Evolutionary conservation across 768 basidiomycete species (phyloP).

Genomic region (Leccinum pellstonianum): DNA sequence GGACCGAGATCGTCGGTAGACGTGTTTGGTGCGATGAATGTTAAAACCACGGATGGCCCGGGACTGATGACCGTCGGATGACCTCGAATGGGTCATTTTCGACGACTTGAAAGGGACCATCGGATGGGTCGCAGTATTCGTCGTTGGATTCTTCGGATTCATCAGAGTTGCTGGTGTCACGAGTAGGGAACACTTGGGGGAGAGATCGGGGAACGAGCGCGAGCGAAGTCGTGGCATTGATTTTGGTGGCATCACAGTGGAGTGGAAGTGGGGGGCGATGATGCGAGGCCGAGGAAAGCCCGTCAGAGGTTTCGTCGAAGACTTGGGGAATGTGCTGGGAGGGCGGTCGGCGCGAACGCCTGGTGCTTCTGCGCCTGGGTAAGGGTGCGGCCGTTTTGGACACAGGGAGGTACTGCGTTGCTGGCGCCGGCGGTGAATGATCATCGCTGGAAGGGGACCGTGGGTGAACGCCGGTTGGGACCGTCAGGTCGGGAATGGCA

Average conservation of each 20-base stretch:
- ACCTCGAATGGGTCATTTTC: not conserved
- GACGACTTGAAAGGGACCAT: not conserved
- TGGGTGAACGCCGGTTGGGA: no score
- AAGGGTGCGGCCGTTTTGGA: no score
- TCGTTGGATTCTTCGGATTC: not conserved
- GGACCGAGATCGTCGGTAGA: no score
- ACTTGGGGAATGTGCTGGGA: constrained; percentile 20
- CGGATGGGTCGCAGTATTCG: not conserved
- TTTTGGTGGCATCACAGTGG: not conserved
- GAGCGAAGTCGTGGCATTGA: not conserved
- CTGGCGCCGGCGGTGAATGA: no score
- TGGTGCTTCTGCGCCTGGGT: no score
- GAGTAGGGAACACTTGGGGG: not conserved
- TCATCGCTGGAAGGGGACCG: no score
- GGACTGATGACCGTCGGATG: not conserved
- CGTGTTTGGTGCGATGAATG: no score
- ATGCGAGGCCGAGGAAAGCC: not conserved
- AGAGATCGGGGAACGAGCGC: not conserved
- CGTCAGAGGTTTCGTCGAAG: not conserved
- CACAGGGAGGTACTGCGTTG: no score
- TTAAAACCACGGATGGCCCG: not conserved
- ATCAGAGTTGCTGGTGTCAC: not conserved
- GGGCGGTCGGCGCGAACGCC: no score
- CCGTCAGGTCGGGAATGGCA: no score
- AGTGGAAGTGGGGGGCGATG: not conserved